These are phyloP conservation scores for Gnomoniopsis smithogilvyi DNA, from an alignment of 2,329 filamentous ascomycete genomes.

Conservation along the genomic window DNA sequence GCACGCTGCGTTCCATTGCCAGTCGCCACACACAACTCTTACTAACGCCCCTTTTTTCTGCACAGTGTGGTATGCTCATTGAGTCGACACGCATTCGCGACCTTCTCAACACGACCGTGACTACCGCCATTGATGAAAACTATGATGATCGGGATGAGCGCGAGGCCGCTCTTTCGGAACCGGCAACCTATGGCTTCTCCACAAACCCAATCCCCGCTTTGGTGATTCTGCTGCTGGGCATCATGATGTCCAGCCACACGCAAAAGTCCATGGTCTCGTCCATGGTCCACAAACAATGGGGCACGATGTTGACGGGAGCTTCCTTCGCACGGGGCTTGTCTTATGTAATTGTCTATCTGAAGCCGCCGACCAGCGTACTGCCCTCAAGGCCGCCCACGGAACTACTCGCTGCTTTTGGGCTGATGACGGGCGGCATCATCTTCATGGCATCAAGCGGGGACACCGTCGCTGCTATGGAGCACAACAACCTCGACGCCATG, in stretches of 20 bases:
- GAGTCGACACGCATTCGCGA: conserved; percentile 70
- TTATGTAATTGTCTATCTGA: conserved; percentile 76
- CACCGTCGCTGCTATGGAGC: conserved; percentile 72
- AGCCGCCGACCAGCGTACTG: conserved; percentile 74
- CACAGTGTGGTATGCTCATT: conserved; percentile 75
- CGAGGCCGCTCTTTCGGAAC: conserved; percentile 48
- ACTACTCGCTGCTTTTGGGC: conserved; percentile 79
- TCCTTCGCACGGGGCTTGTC: conserved; percentile 75
- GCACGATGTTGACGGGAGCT: conserved; percentile 76
- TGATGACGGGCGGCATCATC: conserved; percentile 82
- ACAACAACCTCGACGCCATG: conserved; percentile 80
- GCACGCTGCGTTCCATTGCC: neutral
- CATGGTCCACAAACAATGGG: conserved; percentile 96
- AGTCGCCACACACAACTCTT: too few species aligned
- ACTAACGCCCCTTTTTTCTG: too few species aligned
- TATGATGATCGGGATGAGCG: conserved; percentile 40
- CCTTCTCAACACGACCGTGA: conserved; percentile 56
- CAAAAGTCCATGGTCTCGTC: conserved; percentile 79
- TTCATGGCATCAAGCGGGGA: conserved; percentile 86
- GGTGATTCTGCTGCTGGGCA: conserved; percentile 80
- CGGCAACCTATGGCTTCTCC: conserved; percentile 68
- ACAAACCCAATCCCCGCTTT: conserved; percentile 87
- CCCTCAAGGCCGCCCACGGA: conserved; percentile 87
- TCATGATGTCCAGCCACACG: conserved; percentile 95
- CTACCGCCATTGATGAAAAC: conserved; percentile 30